phyloP scores from a whole-genome alignment of 805 yeast genomes.

The Kodamaea kakaduensis region DNA sequence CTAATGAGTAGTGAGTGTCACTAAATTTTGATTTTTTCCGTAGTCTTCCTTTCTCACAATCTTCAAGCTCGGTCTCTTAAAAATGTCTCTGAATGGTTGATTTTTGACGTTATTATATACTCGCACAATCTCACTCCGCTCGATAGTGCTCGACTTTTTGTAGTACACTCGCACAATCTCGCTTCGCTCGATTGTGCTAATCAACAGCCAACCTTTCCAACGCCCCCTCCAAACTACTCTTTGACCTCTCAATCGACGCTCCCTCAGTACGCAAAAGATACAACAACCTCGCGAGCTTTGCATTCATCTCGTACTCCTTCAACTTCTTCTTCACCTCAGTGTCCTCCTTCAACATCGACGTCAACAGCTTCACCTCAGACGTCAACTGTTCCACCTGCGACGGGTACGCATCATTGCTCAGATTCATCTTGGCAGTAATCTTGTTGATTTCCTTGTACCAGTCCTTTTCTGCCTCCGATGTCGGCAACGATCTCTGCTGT shows the following conservation, averaged over 20 bases:
- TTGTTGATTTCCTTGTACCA: conserved; percentile 39
- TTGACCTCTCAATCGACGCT: background rate
- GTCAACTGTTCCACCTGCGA: conserved; percentile 15
- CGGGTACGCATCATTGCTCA: background rate
- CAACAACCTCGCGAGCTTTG: conserved; percentile 9
- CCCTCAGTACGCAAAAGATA: conserved; percentile 1
- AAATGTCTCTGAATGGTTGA: too few relatives aligned
- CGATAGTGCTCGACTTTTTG: too few relatives aligned
- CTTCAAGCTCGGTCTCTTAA: too few relatives aligned
- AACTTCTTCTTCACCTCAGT: conserved; percentile 7
- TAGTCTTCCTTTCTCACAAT: too few relatives aligned
- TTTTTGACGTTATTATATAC: too few relatives aligned
- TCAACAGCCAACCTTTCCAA: background rate
- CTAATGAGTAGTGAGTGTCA: too few relatives aligned
- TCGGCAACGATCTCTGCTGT: conserved; percentile 23
- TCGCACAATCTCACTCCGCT: too few relatives aligned
- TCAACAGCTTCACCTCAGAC: conserved; percentile 19
- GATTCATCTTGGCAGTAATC: conserved; percentile 12
- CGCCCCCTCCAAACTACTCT: conserved; percentile 3
- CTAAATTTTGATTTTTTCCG: too few relatives aligned
- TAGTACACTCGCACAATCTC: too few relatives aligned
- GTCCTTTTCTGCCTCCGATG: conserved; percentile 30
- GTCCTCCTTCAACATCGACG: conserved; percentile 6
- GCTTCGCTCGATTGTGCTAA: too few relatives aligned
- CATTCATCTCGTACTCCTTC: conserved; percentile 16